Evolutionary conservation across 495 filamentous ascomycete species (phyloP).

Genomic region (Talaromyces borbonicus): DNA sequence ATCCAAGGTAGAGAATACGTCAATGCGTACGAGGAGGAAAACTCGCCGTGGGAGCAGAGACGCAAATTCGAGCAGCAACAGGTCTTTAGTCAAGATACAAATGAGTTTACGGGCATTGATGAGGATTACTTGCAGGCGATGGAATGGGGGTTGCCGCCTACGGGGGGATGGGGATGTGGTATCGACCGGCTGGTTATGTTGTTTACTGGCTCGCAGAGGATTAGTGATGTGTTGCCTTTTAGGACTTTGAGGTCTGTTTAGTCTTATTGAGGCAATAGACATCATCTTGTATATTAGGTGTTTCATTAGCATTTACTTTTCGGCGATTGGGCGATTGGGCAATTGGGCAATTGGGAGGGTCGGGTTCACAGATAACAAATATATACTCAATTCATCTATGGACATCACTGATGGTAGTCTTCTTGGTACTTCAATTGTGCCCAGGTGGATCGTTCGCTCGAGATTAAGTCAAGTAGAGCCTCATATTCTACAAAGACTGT

Average conservation of each 20-base stretch:
- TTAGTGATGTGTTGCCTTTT: conserved; percentile 78
- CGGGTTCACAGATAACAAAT: too few species aligned
- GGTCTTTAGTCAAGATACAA: conserved; percentile 26
- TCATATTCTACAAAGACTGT: too few species aligned
- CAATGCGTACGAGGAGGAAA: conserved; percentile 98
- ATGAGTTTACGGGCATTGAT: conserved; percentile 48
- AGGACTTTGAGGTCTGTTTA: conserved; percentile 58
- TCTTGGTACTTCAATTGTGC: too few species aligned
- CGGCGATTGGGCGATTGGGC: neutral
- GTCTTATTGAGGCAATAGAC: neutral
- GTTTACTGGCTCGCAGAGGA: conserved; percentile 63
- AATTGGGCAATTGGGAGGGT: too few species aligned
- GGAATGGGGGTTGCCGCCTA: conserved; percentile 82
- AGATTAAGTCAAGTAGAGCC: too few species aligned
- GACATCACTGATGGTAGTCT: too few species aligned
- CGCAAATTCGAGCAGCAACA: conserved; percentile 67
- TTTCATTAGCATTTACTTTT: neutral
- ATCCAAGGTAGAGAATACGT: conserved; percentile 69
- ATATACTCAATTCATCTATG: too few species aligned
- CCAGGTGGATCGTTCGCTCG: too few species aligned
- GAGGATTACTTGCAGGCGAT: conserved; percentile 76
- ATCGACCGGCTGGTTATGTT: conserved; percentile 87
- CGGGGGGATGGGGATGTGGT: conserved; percentile 93
- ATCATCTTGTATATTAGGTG: neutral
- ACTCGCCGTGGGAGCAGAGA: conserved; percentile 78